Evolutionary conservation across 2,329 filamentous ascomycete species (phyloP).

Genomic region (Aureobasidium melanogenum): DNA sequence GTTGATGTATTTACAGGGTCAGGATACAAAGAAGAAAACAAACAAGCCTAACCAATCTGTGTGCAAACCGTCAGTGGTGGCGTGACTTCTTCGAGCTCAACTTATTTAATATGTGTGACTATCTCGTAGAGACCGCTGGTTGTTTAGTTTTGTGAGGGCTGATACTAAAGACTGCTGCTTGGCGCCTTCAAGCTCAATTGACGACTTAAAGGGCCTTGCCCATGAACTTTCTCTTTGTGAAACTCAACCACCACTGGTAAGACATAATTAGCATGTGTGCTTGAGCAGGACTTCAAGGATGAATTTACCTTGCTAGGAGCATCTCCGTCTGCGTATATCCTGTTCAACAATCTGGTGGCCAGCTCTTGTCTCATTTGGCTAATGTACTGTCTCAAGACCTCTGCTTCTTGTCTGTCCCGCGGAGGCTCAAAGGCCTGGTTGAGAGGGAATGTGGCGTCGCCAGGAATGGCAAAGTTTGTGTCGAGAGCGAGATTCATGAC

Average conservation of each 20-base stretch:
- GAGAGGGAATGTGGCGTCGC: constrained; percentile 83
- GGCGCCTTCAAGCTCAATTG: not conserved
- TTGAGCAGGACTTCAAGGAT: not conserved
- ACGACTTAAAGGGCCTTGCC: constrained; percentile 54
- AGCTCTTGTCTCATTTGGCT: constrained; percentile 90
- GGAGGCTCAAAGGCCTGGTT: constrained; percentile 96
- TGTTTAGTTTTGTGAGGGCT: not conserved
- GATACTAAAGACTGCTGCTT: not conserved
- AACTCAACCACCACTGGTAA: constrained; percentile 96
- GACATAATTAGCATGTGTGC: constrained; percentile 25
- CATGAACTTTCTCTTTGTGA: constrained; percentile 99
- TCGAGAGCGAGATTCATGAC: constrained; percentile 88
- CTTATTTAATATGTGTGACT: not conserved
- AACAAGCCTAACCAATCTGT: not conserved
- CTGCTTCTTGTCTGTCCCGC: constrained; percentile 76
- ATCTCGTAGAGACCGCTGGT: not conserved
- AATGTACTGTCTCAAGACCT: constrained; percentile 80
- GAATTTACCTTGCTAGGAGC: constrained; percentile 52
- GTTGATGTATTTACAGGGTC: not conserved
- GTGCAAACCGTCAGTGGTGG: not conserved
- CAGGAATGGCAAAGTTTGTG: constrained; percentile 85
- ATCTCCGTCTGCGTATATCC: constrained; percentile 71
- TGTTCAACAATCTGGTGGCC: constrained; percentile 68
- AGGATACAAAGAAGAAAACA: not conserved
- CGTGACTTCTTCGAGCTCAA: constrained; percentile 3